These are phyloP conservation scores for Mercurialis annua DNA, from an alignment of 345 rosid genomes.

Conservation along the genomic window DNA sequence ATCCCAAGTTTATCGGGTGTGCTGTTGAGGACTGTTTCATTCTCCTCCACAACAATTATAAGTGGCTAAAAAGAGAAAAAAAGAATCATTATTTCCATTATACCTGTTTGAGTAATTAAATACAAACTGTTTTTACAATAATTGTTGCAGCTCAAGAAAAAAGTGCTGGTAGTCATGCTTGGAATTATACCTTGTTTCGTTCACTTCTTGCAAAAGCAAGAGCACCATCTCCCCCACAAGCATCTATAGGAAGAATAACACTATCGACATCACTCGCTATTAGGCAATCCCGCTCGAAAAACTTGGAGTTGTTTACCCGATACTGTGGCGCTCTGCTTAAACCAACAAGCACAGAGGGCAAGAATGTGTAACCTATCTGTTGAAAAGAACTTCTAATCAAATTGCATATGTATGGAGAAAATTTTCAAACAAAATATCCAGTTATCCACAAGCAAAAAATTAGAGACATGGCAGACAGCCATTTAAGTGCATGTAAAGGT, in stretches of 20 bases:
- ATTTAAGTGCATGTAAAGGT: background rate
- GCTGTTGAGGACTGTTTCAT: conserved; percentile 51
- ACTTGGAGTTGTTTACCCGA: conserved; percentile 30
- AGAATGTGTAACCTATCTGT: conserved; percentile 57
- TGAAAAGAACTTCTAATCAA: background rate
- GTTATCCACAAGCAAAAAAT: conserved; percentile 2
- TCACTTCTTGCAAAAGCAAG: conserved; percentile 53
- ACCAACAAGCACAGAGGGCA: conserved; percentile 65
- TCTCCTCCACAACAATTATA: conserved; percentile 58
- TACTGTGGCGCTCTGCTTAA: conserved; percentile 56
- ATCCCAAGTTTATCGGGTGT: conserved; percentile 58
- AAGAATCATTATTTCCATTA: background rate
- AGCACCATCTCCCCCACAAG: conserved; percentile 59
- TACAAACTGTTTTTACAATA: background rate
- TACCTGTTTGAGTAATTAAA: background rate
- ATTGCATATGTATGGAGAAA: background rate
- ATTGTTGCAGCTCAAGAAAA: background rate
- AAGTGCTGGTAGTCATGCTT: background rate
- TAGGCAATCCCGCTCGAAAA: conserved; percentile 34
- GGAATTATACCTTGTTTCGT: conserved; percentile 32
- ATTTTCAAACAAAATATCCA: background rate
- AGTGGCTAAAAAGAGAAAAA: conserved; percentile 35
- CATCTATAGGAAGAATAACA: conserved; percentile 48
- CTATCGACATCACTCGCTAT: conserved; percentile 52
- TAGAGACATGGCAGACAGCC: background rate